Percentiles rank a stretch among this genome's conserved stretches.
phyloP scores from a whole-genome alignment of 768 basidiomycete genomes.

The Zangia roseola region DNA sequence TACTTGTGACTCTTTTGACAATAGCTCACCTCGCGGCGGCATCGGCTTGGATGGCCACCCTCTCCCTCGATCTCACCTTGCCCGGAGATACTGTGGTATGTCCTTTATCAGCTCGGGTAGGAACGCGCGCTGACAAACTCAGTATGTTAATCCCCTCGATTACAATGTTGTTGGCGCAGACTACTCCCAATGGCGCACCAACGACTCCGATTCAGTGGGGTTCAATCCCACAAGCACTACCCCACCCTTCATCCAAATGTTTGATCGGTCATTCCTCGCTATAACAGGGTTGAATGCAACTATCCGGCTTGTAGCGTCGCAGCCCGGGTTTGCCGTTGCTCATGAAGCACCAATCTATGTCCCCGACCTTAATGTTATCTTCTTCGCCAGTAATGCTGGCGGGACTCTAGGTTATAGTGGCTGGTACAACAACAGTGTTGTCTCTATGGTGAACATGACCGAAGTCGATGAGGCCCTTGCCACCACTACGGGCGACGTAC shows the following conservation, averaged over 20 bases:
- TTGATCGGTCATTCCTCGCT: slow-evolving; percentile 50
- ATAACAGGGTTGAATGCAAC: slow-evolving; percentile 59
- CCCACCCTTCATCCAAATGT: slow-evolving; percentile 61
- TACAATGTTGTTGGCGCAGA: slow-evolving; percentile 52
- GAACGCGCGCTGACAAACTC: background rate
- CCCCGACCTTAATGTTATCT: slow-evolving; percentile 65
- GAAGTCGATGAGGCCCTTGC: slow-evolving; percentile 50
- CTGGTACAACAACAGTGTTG: slow-evolving; percentile 59
- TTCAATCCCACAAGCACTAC: slow-evolving; percentile 61
- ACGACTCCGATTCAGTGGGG: slow-evolving; percentile 36
- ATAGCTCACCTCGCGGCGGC: background rate
- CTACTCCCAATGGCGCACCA: slow-evolving; percentile 36
- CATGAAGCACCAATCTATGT: slow-evolving; percentile 78
- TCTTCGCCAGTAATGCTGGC: slow-evolving; percentile 71
- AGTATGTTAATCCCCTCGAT: slow-evolving; percentile 51
- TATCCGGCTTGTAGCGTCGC: slow-evolving; percentile 57
- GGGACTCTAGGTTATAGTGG: slow-evolving; percentile 63
- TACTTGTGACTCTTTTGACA: too few species aligned
- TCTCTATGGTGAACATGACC: slow-evolving; percentile 60
- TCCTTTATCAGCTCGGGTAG: background rate
- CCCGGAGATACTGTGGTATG: slow-evolving; percentile 21
- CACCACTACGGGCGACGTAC: slow-evolving; percentile 36
- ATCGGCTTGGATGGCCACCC: background rate
- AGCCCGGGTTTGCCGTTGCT: slow-evolving; percentile 67
- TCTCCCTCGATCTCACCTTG: slow-evolving; percentile 1